phyloP scores from a whole-genome alignment of 2,329 filamentous ascomycete genomes.

The Penicillium sp. region DNA sequence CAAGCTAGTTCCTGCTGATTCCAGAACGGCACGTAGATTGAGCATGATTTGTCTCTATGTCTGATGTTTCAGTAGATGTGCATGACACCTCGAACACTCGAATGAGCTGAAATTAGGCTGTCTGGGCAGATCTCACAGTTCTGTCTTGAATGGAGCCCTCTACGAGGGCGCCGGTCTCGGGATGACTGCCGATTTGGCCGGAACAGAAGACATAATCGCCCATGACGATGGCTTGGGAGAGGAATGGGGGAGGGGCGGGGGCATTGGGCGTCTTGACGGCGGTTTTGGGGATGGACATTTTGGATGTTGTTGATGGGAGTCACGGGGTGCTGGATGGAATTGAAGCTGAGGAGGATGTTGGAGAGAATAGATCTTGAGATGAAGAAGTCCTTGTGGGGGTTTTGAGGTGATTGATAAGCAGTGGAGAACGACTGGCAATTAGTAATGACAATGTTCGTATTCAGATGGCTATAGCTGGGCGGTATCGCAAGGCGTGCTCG shows the following conservation, averaged over 20 bases:
- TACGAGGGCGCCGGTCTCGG: slow-evolving; percentile 54
- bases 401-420: neutral
- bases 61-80: neutral
- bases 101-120: neutral
- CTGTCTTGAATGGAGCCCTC: slow-evolving; percentile 58
- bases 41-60: slow-evolving; percentile 50
- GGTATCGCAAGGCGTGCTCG: neutral
- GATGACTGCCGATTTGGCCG: slow-evolving; percentile 61
- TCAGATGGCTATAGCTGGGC: neutral
- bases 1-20: slow-evolving; percentile 59
- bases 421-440: neutral
- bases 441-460: neutral
- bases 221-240: slow-evolving; percentile 61
- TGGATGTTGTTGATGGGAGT: neutral
- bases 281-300: slow-evolving; percentile 15
- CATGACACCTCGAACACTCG: neutral
- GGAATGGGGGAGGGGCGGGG: slow-evolving; percentile 52
- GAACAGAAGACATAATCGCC: slow-evolving; percentile 69
- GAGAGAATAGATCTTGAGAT: neutral
- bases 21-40: slow-evolving; percentile 62
- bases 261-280: slow-evolving; percentile 48
- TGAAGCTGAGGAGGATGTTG: neutral
- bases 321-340: neutral
- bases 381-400: neutral
- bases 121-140: slow-evolving; percentile 45